phyloP scores from a whole-genome alignment of 768 basidiomycete species.

The Phaeotremella skinneri region DNA sequence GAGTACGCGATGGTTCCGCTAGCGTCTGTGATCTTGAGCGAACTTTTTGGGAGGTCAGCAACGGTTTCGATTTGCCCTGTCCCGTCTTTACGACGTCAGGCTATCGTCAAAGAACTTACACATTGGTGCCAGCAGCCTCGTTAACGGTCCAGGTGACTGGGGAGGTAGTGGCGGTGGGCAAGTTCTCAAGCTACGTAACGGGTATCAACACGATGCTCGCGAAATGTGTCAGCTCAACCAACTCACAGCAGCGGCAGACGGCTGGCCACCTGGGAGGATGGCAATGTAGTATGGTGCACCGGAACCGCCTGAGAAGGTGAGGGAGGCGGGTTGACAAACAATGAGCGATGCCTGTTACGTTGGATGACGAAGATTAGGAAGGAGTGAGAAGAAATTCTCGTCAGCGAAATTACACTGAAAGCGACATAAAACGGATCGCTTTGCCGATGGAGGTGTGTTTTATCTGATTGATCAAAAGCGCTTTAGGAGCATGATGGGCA shows the following conservation, averaged over 20 bases:
- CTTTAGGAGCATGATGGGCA: no score
- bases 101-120: constrained; percentile 30
- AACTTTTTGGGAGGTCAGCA: constrained; percentile 15
- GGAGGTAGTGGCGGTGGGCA: constrained; percentile 14
- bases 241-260: constrained; percentile 31
- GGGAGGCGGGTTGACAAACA: constrained; percentile 34
- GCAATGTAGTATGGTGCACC: constrained; percentile 33
- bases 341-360: constrained; percentile 30
- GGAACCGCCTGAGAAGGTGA: constrained; percentile 27
- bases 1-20: constrained; percentile 40
- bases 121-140: constrained; percentile 30
- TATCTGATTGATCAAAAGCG: no score
- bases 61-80: neutral
- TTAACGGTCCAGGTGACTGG: constrained; percentile 34
- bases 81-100: neutral
- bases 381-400: no score
- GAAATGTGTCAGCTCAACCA: neutral
- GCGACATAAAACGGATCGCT: no score
- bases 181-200: constrained; percentile 15
- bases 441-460: no score
- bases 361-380: neutral
- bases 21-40: constrained; percentile 38
- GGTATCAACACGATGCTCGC: neutral
- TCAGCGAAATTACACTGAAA: no score
- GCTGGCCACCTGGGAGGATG: constrained; percentile 33